Base-by-base conservation (phyloP, 352 stramenopile species). In the Plasmopara halstedii region DNA sequence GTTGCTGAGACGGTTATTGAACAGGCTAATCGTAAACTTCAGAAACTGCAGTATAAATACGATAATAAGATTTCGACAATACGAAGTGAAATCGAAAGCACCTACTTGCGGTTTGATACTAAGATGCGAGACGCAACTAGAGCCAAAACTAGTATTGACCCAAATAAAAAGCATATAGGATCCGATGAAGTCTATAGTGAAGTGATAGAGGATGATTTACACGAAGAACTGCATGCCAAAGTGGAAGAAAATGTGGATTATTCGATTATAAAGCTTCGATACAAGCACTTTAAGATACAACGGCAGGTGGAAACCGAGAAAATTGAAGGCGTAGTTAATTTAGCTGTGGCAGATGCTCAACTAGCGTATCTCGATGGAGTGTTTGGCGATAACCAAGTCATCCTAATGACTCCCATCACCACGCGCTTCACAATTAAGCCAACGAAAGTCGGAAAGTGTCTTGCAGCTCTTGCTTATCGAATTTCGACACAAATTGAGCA, bases 401-500 rank as follows among this genome's bases (percentile, higher is more conserved):
- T 23, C 33, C 14, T 19, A 53, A 17, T n/a, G 3, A 11, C 21
- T 15, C 6, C 29, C 20, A 20, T 35, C 6, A 11, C 14, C n/a
- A 19, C 0, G 20, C 7, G 22, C 20, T 11, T 31, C 6, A 38
- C 47, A 10, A 35, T 32, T 4, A 18, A 31, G 13, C 37, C 19
- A 22, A 27, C 4, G 11, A 4, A 54, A 19, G 53, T 39, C 14
- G 33, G 17, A 21, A 48, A 67, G 15, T 25, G 54, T 2, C 19
- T 70, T 6, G 59, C 58, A 36, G 45, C 51, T 18, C 33, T 67
- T 4, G 47, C 62, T 9, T 37, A 40, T n/a, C 34, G 56, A 39
- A 62, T 65, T 41, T 45, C 47, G 9, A 18, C 18, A 5, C 42
- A 60, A 14, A 64, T 72, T 29, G 39, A 63, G 18, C 41, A 55